These are phyloP conservation scores for Bryum argenteum DNA, from an alignment of 225 moss, liverwort and hornwort genomes.

Conservation along the genomic window DNA sequence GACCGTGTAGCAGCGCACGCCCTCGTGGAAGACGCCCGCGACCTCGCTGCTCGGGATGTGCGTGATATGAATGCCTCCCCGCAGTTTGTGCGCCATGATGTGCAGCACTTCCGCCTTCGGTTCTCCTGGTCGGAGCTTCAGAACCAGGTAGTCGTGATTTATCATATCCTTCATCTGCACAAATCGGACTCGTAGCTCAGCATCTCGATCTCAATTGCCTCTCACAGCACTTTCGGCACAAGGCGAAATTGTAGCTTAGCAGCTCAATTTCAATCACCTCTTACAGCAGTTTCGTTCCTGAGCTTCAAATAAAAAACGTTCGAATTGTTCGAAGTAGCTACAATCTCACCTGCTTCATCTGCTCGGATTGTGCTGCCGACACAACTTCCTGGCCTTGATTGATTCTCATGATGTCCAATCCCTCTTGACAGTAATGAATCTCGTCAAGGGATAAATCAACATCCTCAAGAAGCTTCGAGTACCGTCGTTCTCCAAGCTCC, in stretches of 20 bases:
- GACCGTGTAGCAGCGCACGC: conserved; percentile 30
- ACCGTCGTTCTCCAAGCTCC: conserved; percentile 34
- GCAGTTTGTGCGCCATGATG: conserved; percentile 39
- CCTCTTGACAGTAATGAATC: conserved; percentile 42
- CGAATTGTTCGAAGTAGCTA: not conserved
- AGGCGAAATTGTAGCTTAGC: not conserved
- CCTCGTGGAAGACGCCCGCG: conserved; percentile 30
- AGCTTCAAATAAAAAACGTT: not conserved
- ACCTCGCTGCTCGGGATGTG: conserved; percentile 31
- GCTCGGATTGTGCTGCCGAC: conserved; percentile 22
- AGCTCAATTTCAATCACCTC: not conserved
- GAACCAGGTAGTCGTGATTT: conserved; percentile 43
- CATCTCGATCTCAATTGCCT: not conserved
- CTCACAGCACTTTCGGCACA: conserved; percentile 8
- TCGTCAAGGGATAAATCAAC: conserved; percentile 23
- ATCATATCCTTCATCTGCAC: conserved; percentile 46
- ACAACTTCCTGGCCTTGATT: conserved; percentile 21
- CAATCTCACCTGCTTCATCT: conserved; percentile 28
- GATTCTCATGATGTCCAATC: conserved; percentile 37
- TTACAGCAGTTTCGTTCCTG: not conserved
- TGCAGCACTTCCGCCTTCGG: conserved; percentile 5
- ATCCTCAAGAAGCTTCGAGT: conserved; percentile 35
- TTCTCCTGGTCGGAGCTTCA: conserved; percentile 29
- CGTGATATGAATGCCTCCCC: conserved; percentile 33
- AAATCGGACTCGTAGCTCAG: not conserved